Conservation (phyloP, 768 basidiomycete genomes). For the Boletus reticulatus region DNA sequence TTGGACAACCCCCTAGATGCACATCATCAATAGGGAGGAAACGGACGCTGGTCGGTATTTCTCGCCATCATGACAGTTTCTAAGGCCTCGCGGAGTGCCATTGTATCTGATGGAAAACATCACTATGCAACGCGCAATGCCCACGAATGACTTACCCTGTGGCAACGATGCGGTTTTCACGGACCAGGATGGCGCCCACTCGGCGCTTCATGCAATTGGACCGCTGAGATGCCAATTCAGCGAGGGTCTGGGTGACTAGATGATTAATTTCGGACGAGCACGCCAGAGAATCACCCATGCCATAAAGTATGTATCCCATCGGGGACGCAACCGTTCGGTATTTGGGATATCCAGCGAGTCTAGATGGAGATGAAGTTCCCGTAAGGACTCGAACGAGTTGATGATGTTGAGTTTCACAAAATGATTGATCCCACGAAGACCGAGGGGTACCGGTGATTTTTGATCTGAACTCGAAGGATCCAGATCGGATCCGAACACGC, state of each 20-base stretch:
- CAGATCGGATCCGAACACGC: constrained; percentile 52
- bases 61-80: constrained; percentile 65
- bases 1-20: constrained; percentile 83
- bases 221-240: constrained; percentile 82
- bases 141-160: constrained; percentile 56
- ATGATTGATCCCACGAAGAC: constrained; percentile 33
- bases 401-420: constrained; percentile 58
- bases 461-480: constrained; percentile 20
- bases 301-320: constrained; percentile 99
- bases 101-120: constrained; percentile 67
- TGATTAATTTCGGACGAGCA: constrained; percentile 3
- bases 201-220: constrained; percentile 98
- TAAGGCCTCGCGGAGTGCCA: constrained; percentile 88
- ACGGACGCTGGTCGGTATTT: not conserved
- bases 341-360: constrained; percentile 68
- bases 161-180: constrained; percentile 74
- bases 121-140: not conserved
- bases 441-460: not conserved
- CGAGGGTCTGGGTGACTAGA: constrained; percentile 62
- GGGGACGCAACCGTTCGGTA: constrained; percentile 74
- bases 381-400: constrained; percentile 59
- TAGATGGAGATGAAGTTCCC: constrained; percentile 60
- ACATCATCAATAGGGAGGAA: constrained; percentile 43
- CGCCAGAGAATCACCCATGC: constrained; percentile 36
- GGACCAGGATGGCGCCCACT: constrained; percentile 91